These are phyloP conservation scores for Solanum virginianum DNA, from an alignment of 257 asterid species.

Conservation along the genomic window DNA sequence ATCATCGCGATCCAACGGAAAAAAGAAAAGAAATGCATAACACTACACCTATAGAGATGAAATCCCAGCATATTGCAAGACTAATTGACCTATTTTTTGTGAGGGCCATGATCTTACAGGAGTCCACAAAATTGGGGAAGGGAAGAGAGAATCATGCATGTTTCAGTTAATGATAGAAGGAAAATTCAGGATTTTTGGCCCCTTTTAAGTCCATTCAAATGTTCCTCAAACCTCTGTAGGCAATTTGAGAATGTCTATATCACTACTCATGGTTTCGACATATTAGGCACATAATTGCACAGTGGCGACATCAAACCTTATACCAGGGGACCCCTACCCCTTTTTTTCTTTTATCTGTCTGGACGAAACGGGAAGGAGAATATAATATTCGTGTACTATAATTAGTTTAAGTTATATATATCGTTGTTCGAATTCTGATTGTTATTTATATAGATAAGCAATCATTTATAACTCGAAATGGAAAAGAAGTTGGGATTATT, in stretches of 20 bases:
- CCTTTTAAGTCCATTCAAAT: background rate
- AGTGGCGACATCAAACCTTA: background rate
- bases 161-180: background rate
- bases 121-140: background rate
- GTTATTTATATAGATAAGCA: background rate
- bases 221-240: background rate
- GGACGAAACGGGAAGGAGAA: background rate
- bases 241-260: conserved; percentile 34
- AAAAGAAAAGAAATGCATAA: background rate
- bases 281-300: background rate
- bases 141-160: background rate
- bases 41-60: background rate
- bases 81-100: background rate
- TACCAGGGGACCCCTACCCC: background rate
- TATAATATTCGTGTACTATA: background rate
- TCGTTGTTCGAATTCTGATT: background rate
- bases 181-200: background rate
- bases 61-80: background rate
- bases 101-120: background rate
- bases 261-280: conserved; percentile 40
- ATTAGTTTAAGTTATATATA: background rate
- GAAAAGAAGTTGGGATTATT: background rate
- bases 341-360: background rate
- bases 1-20: background rate
- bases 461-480: background rate